Evolutionary conservation across 1,139 yeast species (phyloP), one percentile per base, ranked within the genome.

Genomic region (Saccharomyces hybrid): DNA sequence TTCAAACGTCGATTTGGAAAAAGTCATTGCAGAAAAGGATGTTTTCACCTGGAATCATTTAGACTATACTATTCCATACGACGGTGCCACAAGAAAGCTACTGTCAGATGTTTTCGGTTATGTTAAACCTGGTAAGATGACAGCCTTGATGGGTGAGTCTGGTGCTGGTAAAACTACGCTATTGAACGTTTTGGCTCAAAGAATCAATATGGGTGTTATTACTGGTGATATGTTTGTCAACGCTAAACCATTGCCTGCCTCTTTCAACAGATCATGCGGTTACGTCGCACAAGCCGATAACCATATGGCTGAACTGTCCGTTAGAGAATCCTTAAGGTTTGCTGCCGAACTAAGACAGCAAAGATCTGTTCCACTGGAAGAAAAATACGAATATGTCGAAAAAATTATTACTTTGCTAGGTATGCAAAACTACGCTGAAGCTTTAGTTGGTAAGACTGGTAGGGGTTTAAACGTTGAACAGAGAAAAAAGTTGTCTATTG

Each of bases 91-190:
- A 7, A 68, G 78, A 68, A 74, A 74, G 60, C 68, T 81, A 50
- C 70, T 84, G 58, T 78, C 80, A 57, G 75, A 79, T 64, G 79
- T 84, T 51, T 82, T 80, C 58, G 89, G 88, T 46, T 84, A 75
- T 67, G 83, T 83, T 62, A 78, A 80, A 58, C 87, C 88, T n/a
- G 88, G 88, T 60, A 79, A 82, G 32, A 69, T 80, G 73, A 80
- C 83, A 50, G 84, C 84, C 28, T 68, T 83, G 46, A 82, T 83
- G 86, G 88, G 88, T 59, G 84, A 79, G 58, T 82, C 86, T 29
- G 87, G 87, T 64, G 86, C 86, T 49, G 87, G 87, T 66, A 82
- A 82, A 67, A 83, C 88, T 1, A 83, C 87, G 6, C 71, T 83
- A 57, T 73, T 83, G 57, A 81, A 82, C 62, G 78, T 78, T 50